Base-by-base conservation (phyloP, 2,329 filamentous ascomycete species). In the Graphiopsis chlorocephala region DNA sequence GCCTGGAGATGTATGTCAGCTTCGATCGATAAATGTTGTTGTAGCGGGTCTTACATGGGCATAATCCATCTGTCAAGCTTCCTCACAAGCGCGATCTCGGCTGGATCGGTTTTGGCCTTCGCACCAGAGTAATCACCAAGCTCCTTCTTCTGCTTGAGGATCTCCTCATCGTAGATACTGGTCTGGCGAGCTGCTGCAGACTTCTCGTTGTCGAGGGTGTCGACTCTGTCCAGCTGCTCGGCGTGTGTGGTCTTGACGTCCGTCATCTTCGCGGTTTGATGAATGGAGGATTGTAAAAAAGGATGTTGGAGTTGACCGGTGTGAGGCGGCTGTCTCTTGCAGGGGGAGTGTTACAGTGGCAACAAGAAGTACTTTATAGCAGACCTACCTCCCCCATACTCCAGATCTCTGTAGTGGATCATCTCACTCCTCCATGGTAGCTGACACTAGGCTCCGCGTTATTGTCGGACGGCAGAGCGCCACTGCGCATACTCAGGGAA, bases 41-140 rank as follows among this genome's bases (percentile, higher is more conserved):
- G 10, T 12, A 15, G 31, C 33, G n/a, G n/a, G 17, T 42, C 69
- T 60, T 58, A 71, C 68, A 66, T 71, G 23, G 71, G 70, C 71
- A 72, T 73, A 35, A 72, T 72, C 48, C 65, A 72, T 50, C 65
- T 61, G 60, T 74, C 73, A 4, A 74, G 68, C 66, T 74, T 75
- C 63, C 67, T 72, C 26, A 74, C 73, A 5, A 74, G 68, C 0
- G 59, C 66, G 35, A 75, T 74, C 65, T 74, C 72, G 11, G 48
- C 64, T 1, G 72, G 72, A 50, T 74, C 72, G n/a, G 71, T 74
- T 68, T 75, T 74, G 33, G 66, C 68, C 42, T 71, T 66, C n/a
- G 73, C 73, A 48, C 72, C 73, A 10, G 72, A 73, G 62, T 75
- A 74, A 56, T 73, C 73, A 45, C 53, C 53, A n/a, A 38, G 28